Evolutionary conservation across 208 protist genomes (phyloP), one percentile per base, ranked within the genome.

Genomic region (Acanthamoeba sp.): DNA sequence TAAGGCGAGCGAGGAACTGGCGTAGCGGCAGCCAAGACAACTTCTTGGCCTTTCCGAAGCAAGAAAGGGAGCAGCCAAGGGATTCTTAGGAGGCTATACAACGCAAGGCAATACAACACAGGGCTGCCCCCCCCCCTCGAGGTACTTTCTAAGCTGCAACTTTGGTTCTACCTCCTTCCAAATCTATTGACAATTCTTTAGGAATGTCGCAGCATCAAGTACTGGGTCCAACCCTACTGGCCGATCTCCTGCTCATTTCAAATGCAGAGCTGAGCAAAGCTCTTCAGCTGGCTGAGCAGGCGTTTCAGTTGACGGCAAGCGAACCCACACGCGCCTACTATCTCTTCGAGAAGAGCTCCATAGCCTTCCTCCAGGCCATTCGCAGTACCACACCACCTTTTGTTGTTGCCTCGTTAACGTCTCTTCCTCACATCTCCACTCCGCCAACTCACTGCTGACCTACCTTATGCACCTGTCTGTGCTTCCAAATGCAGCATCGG

Each of bases 301-400:
- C 64, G 4, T 73, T 73, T n/a, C 64, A 73, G 34, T n/a, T 40
- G 20, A 10, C 64, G 7, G n/a, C 27, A 4, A 40, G 4, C 34
- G 34, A 73, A 2, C 29, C 64, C 64, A 5, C 29, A 9, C 64
- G 64, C 9, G 64, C 64, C 64, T 38, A 73, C 9, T 38, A 32
- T 18, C 64, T 73, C 64, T 73, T 73, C 29, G 64, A 73, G n/a
- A 73, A 73, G 64, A 73, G 64, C 64, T 73, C 64, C 64, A 73
- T 73, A 4, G 27, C 64, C 27, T 73, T 73, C 27, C 64, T 73
- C 16, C 64, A 73, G 64, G 64, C 64, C 16, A 73, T 73, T 73
- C 64, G 64, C 2, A 73, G 64, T 73, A 73, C 59, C n/a, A 69
- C 59, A 29, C 48, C 59, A 69, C n/a, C 16, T 69, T 69, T n/a